Base-by-base conservation (phyloP, 2,329 filamentous ascomycete genomes). In the Onygenales sp. region DNA sequence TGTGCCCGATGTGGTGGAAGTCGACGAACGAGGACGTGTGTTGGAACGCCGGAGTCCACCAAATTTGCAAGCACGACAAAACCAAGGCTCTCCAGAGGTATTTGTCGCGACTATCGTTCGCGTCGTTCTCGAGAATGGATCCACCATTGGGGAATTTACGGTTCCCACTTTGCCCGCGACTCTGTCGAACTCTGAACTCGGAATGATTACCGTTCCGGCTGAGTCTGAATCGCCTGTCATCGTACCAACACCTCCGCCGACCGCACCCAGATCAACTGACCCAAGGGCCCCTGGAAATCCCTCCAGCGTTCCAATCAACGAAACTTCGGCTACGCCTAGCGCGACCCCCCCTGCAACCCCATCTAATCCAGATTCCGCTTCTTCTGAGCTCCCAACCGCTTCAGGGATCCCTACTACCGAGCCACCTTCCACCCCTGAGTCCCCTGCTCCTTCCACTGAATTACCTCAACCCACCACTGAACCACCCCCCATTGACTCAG, bases 81-180 rank as follows among this genome's bases (percentile, higher is more conserved):
- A 33, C 5, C 41, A 51, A 44, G 10, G 55, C 21, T 57, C 21
- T 58, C 58, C 32, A 52, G 38, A 21, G 6, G 42, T 46, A 4
- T 54, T 60, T 13, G 56, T 60, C 36, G 58, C 57, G 33, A 64
- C 62, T 7, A 49, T 62, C 11, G 50, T 61, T 44, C 57, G 62
- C 43, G 53, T 63, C 47, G 57, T 63, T 17, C 55, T 57, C 27
- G 53, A 57, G 44, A 59, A 59, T 53, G 61, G 61, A n/a, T 57
- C 60, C 10, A 60, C 57, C 8, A 42, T 61, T 42, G 57, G 55
- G 17, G 46, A 57, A 44, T 60, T 59, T 44, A 63, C 60, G 17
- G 59, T 64, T 36, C 43, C 58, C 43, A 59, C 59, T 13, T 57
- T 64, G 11, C 60, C 62, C 13, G 60, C 62, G 36, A 59, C 58